A percentile compares a stretch with the other conserved stretches of the same genome.
These are phyloP conservation scores for Sclerospora graminicola DNA, from an alignment of 352 stramenopile species.

Conservation along the genomic window DNA sequence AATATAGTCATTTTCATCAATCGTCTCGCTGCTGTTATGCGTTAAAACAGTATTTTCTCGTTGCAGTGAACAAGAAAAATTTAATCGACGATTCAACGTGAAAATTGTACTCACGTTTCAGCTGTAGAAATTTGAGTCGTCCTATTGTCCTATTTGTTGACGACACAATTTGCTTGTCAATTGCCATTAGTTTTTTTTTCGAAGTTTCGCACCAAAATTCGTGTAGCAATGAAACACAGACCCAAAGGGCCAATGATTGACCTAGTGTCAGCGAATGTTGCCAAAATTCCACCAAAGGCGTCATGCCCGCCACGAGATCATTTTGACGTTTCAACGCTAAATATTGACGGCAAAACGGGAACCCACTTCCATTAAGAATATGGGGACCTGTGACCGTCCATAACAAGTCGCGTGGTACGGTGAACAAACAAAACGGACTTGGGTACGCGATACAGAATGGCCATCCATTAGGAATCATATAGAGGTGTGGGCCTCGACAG, in stretches of 20 bases:
- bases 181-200: constrained; percentile 29
- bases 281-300: constrained; percentile 38
- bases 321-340: constrained; percentile 19
- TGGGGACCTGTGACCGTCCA: constrained; percentile 54
- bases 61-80: constrained; percentile 58
- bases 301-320: constrained; percentile 29
- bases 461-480: too few species aligned
- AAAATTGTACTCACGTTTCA: constrained; percentile 21
- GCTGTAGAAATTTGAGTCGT: constrained; percentile 58
- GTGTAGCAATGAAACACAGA: constrained; percentile 62
- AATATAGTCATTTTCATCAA: constrained; percentile 1
- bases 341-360: constrained; percentile 34
- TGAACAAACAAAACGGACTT: too few species aligned
- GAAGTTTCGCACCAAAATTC: constrained; percentile 56
- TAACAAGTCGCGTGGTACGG: constrained; percentile 56
- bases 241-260: constrained; percentile 38
- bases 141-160: constrained; percentile 49
- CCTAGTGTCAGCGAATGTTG: constrained; percentile 32
- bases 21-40: background rate
- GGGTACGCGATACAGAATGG: too few species aligned
- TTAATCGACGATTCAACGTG: constrained; percentile 78
- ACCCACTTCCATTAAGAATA: constrained; percentile 28
- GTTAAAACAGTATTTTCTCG: constrained; percentile 8
- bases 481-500: too few species aligned
- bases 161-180: constrained; percentile 56